A percentile compares a stretch with the other conserved stretches of the same genome.
These are phyloP conservation scores for Papiliotrema fonsecae DNA, from an alignment of 1,284 basidiomycete species.

Conservation along the genomic window DNA sequence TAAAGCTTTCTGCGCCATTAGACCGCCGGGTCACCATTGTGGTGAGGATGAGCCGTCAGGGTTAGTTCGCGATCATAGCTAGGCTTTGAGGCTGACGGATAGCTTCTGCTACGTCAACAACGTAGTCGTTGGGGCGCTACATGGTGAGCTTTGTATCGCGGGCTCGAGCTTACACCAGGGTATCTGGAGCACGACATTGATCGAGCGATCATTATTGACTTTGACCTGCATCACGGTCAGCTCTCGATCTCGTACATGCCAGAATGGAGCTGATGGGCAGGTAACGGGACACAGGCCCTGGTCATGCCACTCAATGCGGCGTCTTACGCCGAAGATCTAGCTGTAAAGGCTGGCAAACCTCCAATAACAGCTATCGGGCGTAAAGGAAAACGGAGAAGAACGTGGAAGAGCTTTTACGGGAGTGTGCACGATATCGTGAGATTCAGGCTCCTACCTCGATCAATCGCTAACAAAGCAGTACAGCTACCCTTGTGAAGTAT, in stretches of 20 bases:
- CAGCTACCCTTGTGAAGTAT: slow-evolving; percentile 86
- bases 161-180: slow-evolving; percentile 50
- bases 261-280: slow-evolving; percentile 45
- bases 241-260: background rate
- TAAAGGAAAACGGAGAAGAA: slow-evolving; percentile 47
- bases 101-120: slow-evolving; percentile 91
- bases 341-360: slow-evolving; percentile 50
- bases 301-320: slow-evolving; percentile 90
- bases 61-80: slow-evolving; percentile 27
- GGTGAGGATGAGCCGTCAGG: slow-evolving; percentile 82
- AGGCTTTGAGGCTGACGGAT: background rate
- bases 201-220: slow-evolving; percentile 81
- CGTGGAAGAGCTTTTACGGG: slow-evolving; percentile 75
- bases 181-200: slow-evolving; percentile 74
- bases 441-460: background rate
- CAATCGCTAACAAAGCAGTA: slow-evolving; percentile 23
- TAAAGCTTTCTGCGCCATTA: slow-evolving; percentile 73
- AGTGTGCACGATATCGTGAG: slow-evolving; percentile 79
- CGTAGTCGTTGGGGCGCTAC: slow-evolving; percentile 80
- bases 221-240: slow-evolving; percentile 76
- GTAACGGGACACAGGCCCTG: slow-evolving; percentile 89
- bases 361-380: slow-evolving; percentile 32
- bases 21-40: slow-evolving; percentile 89
- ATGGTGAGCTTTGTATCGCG: slow-evolving; percentile 55
- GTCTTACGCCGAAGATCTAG: slow-evolving; percentile 63